Evolutionary conservation across 768 basidiomycete genomes (phyloP), one percentile per base, ranked within the genome.

Genomic region (Tulasnella sp.): DNA sequence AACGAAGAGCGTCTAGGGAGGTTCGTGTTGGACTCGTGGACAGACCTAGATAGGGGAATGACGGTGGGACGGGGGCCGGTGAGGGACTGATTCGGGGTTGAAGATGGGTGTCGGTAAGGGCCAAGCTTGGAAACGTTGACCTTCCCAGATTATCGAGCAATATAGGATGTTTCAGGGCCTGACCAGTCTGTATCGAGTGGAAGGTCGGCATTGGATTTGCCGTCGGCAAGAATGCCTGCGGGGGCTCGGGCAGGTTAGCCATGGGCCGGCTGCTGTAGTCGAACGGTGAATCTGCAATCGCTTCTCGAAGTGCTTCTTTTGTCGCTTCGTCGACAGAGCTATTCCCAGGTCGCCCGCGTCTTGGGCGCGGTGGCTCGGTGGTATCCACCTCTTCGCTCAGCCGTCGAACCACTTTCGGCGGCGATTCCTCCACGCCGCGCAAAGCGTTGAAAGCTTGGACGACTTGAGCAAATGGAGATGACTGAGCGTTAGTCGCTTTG

Each of bases 1-100:
- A 87, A 76, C 90, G 89, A 46, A 91, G 88, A 7, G 88, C 83
- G 74, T 91, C 91, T 48, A 92, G 72, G 4, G 91, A 92, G 3
- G 90, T 87, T 35, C 84, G 84, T 7, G 67, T 82, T 84, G 80
- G 85, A 85, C 75, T 76, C 16, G 3, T 16, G 0, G 55, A 37
- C 57, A 35, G 75, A 23, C 51, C 61, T 73, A 85, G 81, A 77
- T 85, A 82, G 75, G 82, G 82, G 70, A 77, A 79, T 79, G 79
- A 82, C 73, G 83, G 82, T 70, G 79, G 80, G 78, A 55, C 46
- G 48, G 75, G 71, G 79, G 82, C 74, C 78, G 29, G 26, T 23
- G 55, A 35, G 26, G 55, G 80, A 75, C 44, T 80, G 79, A 77
- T 70, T 42, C 55, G 73, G 42, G 69, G 79, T 57, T 79, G 80